Base-by-base conservation (phyloP, 2,329 filamentous ascomycete species). In the Biscogniauxia mediterranea region DNA sequence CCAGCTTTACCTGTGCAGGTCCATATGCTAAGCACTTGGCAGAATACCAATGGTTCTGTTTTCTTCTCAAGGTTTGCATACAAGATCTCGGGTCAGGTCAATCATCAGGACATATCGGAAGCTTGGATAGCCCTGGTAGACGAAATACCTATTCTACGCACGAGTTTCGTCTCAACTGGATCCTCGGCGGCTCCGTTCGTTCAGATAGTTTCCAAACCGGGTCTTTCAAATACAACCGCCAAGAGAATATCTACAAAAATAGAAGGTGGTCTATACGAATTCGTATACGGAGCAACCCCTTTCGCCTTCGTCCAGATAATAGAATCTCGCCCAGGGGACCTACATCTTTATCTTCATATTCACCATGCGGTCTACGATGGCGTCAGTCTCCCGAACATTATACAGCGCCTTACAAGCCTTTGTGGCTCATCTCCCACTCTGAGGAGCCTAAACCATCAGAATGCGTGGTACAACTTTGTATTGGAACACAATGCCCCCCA, bases 361-460 rank as follows among this genome's bases (percentile, higher is more conserved):
- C 93, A 97, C 64, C 93, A 98, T 73, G 90, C 91, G 0, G 80
- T 97, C 0, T 98, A 97, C 71, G 94, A 97, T 73, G 93, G 89
- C 5, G 82, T 96, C 62, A 95, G 91, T 68, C 78, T 97, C 4
- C 85, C 88, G 0, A 72, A 82, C 0, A 76, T 96, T 5, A 77
- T 92, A 21, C 71, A 81, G 1, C 70, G 74, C 0, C 75, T 81
- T 25, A 19, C 62, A 1, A 56, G 64, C 7, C 65, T 76, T 15
- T 74, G 68, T 50, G 54, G 20, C 55, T 55, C 26, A n/a, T 4
- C 53, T 6, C 17, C 55, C 1, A 17, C 38, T 5, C 15, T 55
- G 9, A 15, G 8, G 9, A 21, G 15, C 32, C 26, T 21, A 15
- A 2, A 1, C 6, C 15, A 46, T 50, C 25, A n/a, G 15, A 17